phyloP scores from a whole-genome alignment of 2,329 filamentous ascomycete species.

The Colletotrichum simmondsii region DNA sequence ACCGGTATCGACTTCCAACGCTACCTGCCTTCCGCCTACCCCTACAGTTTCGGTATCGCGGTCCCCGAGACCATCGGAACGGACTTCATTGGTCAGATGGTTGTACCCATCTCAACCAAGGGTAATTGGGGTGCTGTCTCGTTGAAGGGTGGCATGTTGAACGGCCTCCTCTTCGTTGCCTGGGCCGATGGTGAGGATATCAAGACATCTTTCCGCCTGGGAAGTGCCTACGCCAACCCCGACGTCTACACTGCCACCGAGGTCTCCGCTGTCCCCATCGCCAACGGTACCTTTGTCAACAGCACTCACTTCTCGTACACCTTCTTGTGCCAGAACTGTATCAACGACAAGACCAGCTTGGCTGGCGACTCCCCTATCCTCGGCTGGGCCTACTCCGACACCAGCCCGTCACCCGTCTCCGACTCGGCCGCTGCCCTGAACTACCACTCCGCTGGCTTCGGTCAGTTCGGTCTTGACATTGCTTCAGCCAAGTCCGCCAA shows the following conservation, averaged over 20 bases:
- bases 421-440: slow-evolving; percentile 46
- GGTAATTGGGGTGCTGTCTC: slow-evolving; percentile 62
- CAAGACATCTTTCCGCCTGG: slow-evolving; percentile 42
- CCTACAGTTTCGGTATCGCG: slow-evolving; percentile 61
- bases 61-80: slow-evolving; percentile 58
- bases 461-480: slow-evolving; percentile 47
- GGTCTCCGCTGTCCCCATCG: slow-evolving; percentile 55
- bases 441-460: slow-evolving; percentile 53
- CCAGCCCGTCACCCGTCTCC: slow-evolving; percentile 44
- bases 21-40: slow-evolving; percentile 37
- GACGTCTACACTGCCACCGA: slow-evolving; percentile 52
- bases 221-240: slow-evolving; percentile 57
- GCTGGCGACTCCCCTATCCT: slow-evolving; percentile 42
- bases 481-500: slow-evolving; percentile 45
- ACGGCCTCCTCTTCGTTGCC: slow-evolving; percentile 58
- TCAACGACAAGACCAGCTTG: slow-evolving; percentile 47
- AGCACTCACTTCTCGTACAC: slow-evolving; percentile 63
- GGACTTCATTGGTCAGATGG: slow-evolving; percentile 67
- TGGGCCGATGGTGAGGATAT: slow-evolving; percentile 60
- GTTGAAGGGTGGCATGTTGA: slow-evolving; percentile 58
- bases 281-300: slow-evolving; percentile 63
- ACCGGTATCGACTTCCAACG: slow-evolving; percentile 51
- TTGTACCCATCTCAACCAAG: slow-evolving; percentile 44
- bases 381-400: slow-evolving; percentile 52
- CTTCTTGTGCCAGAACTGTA: slow-evolving; percentile 61